Evolutionary conservation across 805 yeast genomes (phyloP), one percentile per base, ranked within the genome.

Genomic region (Dipodascus albidus): DNA sequence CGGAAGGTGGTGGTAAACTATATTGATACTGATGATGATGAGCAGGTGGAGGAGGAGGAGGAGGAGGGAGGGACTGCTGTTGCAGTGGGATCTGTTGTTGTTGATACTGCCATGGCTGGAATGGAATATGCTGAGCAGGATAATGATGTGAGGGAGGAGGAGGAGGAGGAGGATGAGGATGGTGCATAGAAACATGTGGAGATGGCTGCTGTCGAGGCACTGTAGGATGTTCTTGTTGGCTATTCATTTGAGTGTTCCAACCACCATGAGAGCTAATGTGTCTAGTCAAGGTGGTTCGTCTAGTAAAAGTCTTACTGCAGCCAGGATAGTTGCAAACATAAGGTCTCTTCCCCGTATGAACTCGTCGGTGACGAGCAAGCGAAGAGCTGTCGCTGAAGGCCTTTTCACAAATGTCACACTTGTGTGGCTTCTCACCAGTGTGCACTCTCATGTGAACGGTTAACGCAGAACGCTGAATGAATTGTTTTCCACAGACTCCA

Each of bases 271-370:
- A 70, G 62, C 76, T 79, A 55, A 76, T 72, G 65, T 86, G 95
- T 59, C 95, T 72, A 4, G 84, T 79, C 82, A 86, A 79, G 60
- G 87, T 86, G 17, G 87, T 80, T 63, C 86, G 77, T 20, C 87
- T 88, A 22, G 82, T 77, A 62, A 85, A 85, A 1, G 73, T 61
- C 60, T 80, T 78, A 0, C 78, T 81, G 66, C 93, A 85, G 21
- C 72, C 75, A 0, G 70, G 68, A 82, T 85, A 82, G 0, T 90
- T 90, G 69, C 95, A 85, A 20, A 71, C 67, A 65, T 86, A 89
- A 58, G 83, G 84, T 57, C 87, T 74, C 59, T 87, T 90, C 17
- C 95, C 95, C 0, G 90, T 82, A 63, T 87, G 96, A 20, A 87
- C 85, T 49, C 95, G 71, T 47, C 85, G 77, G 67, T 87, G 95